Base-by-base conservation (phyloP, 106 monocot genomes). In the Dioscorea alata region DNA sequence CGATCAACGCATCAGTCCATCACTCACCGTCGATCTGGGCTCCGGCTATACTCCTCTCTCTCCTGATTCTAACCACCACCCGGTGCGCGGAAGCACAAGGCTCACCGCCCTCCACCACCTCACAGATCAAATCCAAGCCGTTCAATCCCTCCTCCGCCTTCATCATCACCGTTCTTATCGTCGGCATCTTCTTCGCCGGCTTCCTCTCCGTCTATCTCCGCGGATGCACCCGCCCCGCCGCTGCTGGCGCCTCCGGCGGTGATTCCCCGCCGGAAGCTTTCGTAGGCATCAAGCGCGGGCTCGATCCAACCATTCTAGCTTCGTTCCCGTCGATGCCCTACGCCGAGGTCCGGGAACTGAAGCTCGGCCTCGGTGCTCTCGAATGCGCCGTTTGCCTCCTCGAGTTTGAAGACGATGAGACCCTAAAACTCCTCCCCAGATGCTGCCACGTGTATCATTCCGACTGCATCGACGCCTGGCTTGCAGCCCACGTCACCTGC, bases 381-480 rank as follows among this genome's bases (percentile, higher is more conserved):
- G 90, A 90, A 79, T 90, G 90, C 81, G 83, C 90, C 5, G 73
- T 90, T 12, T 90, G 90, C 79, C 70, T 90, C 33, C 42, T 60
- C 32, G 90, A 86, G 71, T 90, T 90, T 73, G 65, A 72, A 8
- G 86, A 78, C 57, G 83, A 78, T 19, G 86, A 90, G 23, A 57
- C 24, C 2, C 76, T 90, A 15, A 80, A 83, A 16, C 77, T 86
- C n/a, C 83, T 90, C 10, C 90, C 90, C 9, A 69, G 63, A 13
- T 90, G 90, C 76, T 73, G 78, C 81, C 90, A 90, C 78, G 86
- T 84, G 18, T 90, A 83, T 76, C 90, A 90, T 53, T 50, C 78
- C 15, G 74, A 74, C 19, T 83, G 83, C 68, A 72, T 83, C 53
- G 83, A 68, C 60, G 48, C 70, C 42, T 83, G 83, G 83, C 83